phyloP scores from a whole-genome alignment of 2,329 filamentous ascomycete species.

The Phialocephala subalpina region DNA sequence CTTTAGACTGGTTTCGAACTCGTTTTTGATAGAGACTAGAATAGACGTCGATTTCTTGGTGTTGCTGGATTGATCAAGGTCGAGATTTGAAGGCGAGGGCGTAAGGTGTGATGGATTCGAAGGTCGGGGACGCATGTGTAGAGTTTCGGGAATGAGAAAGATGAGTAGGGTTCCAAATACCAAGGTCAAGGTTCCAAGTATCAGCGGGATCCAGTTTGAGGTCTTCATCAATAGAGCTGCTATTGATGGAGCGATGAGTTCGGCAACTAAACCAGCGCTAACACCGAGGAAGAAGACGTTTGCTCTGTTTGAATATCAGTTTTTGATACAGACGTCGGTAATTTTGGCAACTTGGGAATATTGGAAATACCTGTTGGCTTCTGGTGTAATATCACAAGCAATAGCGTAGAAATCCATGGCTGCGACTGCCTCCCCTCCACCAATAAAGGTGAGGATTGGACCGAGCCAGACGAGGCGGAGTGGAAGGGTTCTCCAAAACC shows the following conservation, averaged over 20 bases:
- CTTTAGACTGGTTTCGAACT: conserved; percentile 28
- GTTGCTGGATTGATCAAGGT: not conserved
- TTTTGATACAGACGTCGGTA: not conserved
- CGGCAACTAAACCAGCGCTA: conserved; percentile 44
- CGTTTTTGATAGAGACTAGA: conserved; percentile 22
- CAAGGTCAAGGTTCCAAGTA: conserved; percentile 30
- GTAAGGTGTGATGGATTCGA: conserved; percentile 21
- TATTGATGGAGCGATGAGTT: conserved; percentile 48
- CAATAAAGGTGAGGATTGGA: conserved; percentile 44
- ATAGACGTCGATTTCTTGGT: conserved; percentile 6
- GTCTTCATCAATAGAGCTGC: conserved; percentile 47
- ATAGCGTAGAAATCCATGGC: conserved; percentile 46
- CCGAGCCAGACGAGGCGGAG: conserved; percentile 46
- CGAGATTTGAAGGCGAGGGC: conserved; percentile 8
- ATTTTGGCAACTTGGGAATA: not conserved
- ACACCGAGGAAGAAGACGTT: conserved; percentile 46
- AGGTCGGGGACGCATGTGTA: conserved; percentile 32
- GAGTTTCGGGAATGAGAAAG: conserved; percentile 43
- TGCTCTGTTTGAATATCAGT: conserved; percentile 39
- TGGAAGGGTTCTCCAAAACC: conserved; percentile 45
- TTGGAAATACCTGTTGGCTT: conserved; percentile 45
- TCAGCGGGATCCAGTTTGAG: conserved; percentile 40
- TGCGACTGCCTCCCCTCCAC: conserved; percentile 47
- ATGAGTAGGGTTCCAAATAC: conserved; percentile 33
- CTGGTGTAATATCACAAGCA: conserved; percentile 47